Percentiles rank a stretch among this genome's conserved stretches.
These are phyloP conservation scores for Wickerhamomyces sp. DNA, from an alignment of 1,139 yeast species.

Conservation along the genomic window DNA sequence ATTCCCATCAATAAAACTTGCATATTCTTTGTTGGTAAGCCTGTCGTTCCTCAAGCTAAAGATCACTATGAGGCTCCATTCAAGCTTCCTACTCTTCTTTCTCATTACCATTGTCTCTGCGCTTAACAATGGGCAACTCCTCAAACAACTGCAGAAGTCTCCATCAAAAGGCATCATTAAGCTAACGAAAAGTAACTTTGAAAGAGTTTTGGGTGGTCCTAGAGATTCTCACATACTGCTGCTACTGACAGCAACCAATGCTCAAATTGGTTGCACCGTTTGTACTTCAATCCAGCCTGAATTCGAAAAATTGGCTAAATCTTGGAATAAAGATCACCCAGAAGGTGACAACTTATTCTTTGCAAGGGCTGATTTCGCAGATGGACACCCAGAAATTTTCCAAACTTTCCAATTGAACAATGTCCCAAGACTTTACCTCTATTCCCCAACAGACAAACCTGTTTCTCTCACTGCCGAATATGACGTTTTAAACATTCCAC, in stretches of 20 bases:
- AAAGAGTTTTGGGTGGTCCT: conserved; percentile 55
- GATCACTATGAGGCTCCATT: conserved; percentile 1
- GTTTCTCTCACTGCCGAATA: conserved; percentile 30
- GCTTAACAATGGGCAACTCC: conserved; percentile 21
- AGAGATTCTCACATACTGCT: conserved; percentile 64
- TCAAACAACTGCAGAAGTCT: conserved; percentile 18
- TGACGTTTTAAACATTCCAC: conserved; percentile 44
- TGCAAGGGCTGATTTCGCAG: conserved; percentile 67
- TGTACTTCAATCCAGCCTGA: conserved; percentile 73
- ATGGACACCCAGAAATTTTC: conserved; percentile 49
- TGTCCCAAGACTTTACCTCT: conserved; percentile 75
- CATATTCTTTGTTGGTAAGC: no score
- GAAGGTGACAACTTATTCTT: conserved; percentile 50
- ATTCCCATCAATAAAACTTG: no score
- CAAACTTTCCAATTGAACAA: conserved; percentile 52
- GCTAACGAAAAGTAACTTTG: conserved; percentile 59
- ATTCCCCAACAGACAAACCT: conserved; percentile 48
- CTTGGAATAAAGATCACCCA: conserved; percentile 51
- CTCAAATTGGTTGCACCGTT: conserved; percentile 70
- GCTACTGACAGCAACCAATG: conserved; percentile 67
- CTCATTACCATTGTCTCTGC: conserved; percentile 9
- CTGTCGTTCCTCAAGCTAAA: no score
- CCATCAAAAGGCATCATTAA: conserved; percentile 33
- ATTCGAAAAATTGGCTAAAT: conserved; percentile 52
- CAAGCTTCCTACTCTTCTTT: not conserved